Percentiles rank a stretch among this genome's conserved stretches.
Conservation (phyloP, 2,329 filamentous ascomycete species). For the Trichoderma brevicompactum region DNA sequence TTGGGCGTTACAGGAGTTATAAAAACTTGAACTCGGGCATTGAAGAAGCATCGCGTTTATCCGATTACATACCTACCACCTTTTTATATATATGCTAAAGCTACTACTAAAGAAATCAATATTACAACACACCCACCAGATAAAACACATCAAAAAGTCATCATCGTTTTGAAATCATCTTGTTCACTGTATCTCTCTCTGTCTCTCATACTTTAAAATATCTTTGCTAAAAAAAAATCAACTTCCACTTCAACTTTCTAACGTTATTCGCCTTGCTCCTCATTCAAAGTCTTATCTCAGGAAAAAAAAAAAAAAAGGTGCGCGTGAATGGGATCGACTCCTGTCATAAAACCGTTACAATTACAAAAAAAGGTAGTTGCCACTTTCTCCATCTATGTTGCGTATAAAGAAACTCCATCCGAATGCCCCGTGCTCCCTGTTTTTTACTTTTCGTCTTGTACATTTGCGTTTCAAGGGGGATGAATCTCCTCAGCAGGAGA, state of each 20-base stretch:
- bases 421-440: conserved; percentile 27
- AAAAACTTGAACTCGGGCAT: background rate
- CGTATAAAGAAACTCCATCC: conserved; percentile 28
- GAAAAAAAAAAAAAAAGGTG: background rate
- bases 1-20: conserved; percentile 16
- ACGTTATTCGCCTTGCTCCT: background rate
- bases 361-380: conserved; percentile 35
- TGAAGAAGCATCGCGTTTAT: conserved; percentile 10
- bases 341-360: conserved; percentile 36
- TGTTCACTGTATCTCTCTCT: conserved; percentile 12
- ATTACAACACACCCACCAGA: background rate
- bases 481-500: background rate
- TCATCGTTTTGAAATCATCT: background rate
- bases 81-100: background rate
- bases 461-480: background rate
- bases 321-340: background rate
- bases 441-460: conserved; percentile 30
- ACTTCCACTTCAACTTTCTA: background rate
- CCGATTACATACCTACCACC: too few species aligned
- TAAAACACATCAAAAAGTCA: background rate
- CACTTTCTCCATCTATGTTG: conserved; percentile 35
- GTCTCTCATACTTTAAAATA: conserved; percentile 3
- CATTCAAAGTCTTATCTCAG: background rate
- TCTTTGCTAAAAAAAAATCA: conserved; percentile 1
- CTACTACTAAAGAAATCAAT: background rate